Base-by-base conservation (phyloP, 2,329 filamentous ascomycete species). In the Acrocalymma vagum region DNA sequence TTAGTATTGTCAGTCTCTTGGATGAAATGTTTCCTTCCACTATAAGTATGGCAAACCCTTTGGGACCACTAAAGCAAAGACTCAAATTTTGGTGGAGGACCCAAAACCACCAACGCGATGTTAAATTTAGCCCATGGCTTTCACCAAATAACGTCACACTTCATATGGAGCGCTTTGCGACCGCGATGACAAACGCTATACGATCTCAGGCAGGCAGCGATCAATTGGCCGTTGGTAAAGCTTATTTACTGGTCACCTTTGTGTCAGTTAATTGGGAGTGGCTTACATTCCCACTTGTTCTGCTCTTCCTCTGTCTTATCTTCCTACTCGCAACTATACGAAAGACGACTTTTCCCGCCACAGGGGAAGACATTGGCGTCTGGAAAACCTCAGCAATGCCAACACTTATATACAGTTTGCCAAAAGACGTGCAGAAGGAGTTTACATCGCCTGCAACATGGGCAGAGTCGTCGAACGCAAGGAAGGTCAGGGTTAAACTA, bases 321-420 rank as follows among this genome's bases (percentile, higher is more conserved):
- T 67, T 69, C 23, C 36, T 67, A 5, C 32, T 57, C 2, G 34
- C 38, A 1, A 67, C 64, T 0, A 60, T 67, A 0, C 16, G 48
- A 3, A 56, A 51, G 20, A 64, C 52, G 2, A 51, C 58, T 0
- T 48, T 54, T 7, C 33, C 28, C 0, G 38, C 10, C 0, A 35
- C 29, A 1, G 59, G 53, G 0, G 29, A 25, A 1, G 42, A 21
- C 4, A 32, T 50, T 2, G 53, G 47, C 3, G 23, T 62, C 1
- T 69, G 62, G 63, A 69, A 69, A 17, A 67, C 53, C 1, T 67
- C 64, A 4, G 48, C 62, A 0, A 59, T 67, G 51, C 59, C 64
- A 1, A 47, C 57, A 1, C 41, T 67, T 0, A 51, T 64, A 1
- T 63, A 65, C 18, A 45, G 62, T 3, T 23, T 65, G 2, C 57